phyloP scores from a whole-genome alignment of 2,329 filamentous ascomycete species.

The Dissoconium aciculare region DNA sequence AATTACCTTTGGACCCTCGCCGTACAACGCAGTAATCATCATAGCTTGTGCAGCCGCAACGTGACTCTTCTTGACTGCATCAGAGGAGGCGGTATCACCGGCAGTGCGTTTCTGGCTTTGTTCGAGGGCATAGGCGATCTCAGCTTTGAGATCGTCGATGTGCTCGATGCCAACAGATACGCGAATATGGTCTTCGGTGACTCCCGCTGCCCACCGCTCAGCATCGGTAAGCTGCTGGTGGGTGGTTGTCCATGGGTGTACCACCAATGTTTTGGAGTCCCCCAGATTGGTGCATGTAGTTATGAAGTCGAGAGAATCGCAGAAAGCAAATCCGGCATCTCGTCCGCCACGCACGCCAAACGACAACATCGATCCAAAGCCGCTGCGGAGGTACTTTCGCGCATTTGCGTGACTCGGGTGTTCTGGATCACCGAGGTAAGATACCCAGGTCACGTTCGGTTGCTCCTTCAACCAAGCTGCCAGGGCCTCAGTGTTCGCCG shows the following conservation, averaged over 20 bases:
- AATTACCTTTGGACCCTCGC: too few species aligned
- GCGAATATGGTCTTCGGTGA: constrained; percentile 62
- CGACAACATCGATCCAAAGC: constrained; percentile 16
- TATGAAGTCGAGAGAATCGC: constrained; percentile 17
- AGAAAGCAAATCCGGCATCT: constrained; percentile 10
- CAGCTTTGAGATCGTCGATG: constrained; percentile 91
- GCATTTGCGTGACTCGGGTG: constrained; percentile 15
- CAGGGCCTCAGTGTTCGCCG: constrained; percentile 14
- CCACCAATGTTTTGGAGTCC: constrained; percentile 21
- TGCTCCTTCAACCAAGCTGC: constrained; percentile 16
- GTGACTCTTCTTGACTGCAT: too few species aligned
- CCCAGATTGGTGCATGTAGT: constrained; percentile 18
- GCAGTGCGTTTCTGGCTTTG: too few species aligned
- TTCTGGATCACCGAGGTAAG: constrained; percentile 16
- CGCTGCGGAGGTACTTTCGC: constrained; percentile 13
- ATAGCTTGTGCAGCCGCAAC: too few species aligned
- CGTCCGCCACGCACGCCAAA: constrained; percentile 15
- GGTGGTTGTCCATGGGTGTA: constrained; percentile 18
- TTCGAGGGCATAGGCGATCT: too few species aligned
- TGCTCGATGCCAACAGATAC: constrained; percentile 94
- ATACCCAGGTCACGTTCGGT: constrained; percentile 17
- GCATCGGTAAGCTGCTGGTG: constrained; percentile 7
- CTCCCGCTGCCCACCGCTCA: constrained; percentile 1
- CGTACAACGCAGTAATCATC: too few species aligned
- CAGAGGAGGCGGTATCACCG: too few species aligned